Evolutionary conservation across 2,329 filamentous ascomycete species (phyloP), one percentile per base, ranked within the genome.

Genomic region (Xylaria sp.): DNA sequence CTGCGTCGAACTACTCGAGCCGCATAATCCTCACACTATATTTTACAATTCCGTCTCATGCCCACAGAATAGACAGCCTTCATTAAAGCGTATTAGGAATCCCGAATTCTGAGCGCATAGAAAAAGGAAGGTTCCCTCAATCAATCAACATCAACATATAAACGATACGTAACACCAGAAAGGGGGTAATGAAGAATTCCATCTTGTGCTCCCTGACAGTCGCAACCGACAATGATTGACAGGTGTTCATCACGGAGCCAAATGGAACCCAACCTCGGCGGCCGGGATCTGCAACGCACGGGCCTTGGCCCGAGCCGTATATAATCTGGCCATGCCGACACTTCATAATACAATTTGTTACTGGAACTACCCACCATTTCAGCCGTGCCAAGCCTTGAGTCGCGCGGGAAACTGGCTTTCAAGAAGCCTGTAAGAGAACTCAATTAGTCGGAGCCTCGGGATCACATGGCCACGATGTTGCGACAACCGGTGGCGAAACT

Each of bases 121-220:
- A 64, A 48, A 46, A 28, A 43, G 56, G 39, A 46, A 58, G 56
- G 56, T 58, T 46, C 39, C 56, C 56, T 58, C 56, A 46, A 10
- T 18, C 25, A 8, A n/a, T n/a, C 6, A 58, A 20, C 56, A 8
- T 58, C 56, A 48, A 15, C 39, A 12, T 46, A 28, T 46, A 28
- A n/a, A 46, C 8, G 13, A 10, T n/a, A 46, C 5, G 54, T 54
- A 31, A 15, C 20, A 31, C 51, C 18, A 56, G 25, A 3, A 56
- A 33, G 23, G 23, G 18, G 13, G 31, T 56, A 23, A 4, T 36
- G 8, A 25, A 3, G 6, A 18, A n/a, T 31, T 54, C 13, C 15
- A 28, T 33, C 28, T 54, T 31, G 10, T n/a, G 23, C 20, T 8
- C 10, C 12, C 18, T 39, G 1, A 56, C 8, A 7, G 12, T 12